Evolutionary conservation across 2,329 filamentous ascomycete genomes (phyloP).

Genomic region (Helotiales sp.): DNA sequence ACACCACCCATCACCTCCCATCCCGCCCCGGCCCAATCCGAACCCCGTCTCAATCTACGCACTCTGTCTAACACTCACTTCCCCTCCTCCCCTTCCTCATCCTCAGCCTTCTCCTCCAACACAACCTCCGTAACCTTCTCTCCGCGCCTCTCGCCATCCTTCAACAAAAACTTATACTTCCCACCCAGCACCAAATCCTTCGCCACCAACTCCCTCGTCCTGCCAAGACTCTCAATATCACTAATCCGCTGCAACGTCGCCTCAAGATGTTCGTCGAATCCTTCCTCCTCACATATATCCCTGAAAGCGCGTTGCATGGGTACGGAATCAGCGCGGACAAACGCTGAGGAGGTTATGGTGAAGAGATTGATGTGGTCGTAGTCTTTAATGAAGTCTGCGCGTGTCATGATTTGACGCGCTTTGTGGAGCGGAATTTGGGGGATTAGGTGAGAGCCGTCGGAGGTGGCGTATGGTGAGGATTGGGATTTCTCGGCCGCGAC

Average conservation of each 20-base stretch:
- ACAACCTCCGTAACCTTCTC: slow-evolving; percentile 38
- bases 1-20: not conserved
- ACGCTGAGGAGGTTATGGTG: slow-evolving; percentile 85
- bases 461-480: slow-evolving; percentile 41
- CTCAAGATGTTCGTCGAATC: slow-evolving; percentile 83
- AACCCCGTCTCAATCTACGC: not conserved
- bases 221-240: slow-evolving; percentile 91
- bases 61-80: not conserved
- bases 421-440: slow-evolving; percentile 82
- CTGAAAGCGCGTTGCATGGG: slow-evolving; percentile 95
- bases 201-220: slow-evolving; percentile 92
- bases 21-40: not conserved
- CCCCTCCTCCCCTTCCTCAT: not conserved
- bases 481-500: slow-evolving; percentile 73
- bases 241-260: slow-evolving; percentile 82
- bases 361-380: slow-evolving; percentile 96
- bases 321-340: slow-evolving; percentile 90
- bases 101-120: slow-evolving; percentile 30
- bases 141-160: slow-evolving; percentile 34
- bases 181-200: slow-evolving; percentile 91
- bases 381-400: slow-evolving; percentile 89
- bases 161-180: slow-evolving; percentile 68
- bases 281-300: slow-evolving; percentile 75
- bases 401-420: slow-evolving; percentile 91
- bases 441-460: slow-evolving; percentile 52